Evolutionary conservation across 2,329 filamentous ascomycete genomes (phyloP), one percentile per base, ranked within the genome.

Genomic region (Aspergillus pseudoglaucus): DNA sequence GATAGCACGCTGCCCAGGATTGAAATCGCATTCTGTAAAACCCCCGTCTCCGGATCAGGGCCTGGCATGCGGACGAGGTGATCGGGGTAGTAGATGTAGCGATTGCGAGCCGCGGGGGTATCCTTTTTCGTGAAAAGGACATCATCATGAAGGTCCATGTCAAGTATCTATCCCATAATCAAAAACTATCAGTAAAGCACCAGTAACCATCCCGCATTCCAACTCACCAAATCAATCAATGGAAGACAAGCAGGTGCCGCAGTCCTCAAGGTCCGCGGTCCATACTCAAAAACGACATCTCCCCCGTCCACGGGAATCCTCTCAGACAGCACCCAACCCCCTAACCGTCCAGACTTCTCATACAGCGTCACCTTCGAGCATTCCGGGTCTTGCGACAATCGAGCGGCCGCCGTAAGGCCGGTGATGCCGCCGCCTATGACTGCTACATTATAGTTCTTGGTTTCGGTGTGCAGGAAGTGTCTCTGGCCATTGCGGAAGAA

Each of bases 21-120:
- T 6, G 64, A 53, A 4, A 61, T 50, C 0, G 77, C 14, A 40
- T 64, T 62, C 3, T 52, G 47, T 15, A 61, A 14, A 3, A 45
- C 7, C 4, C 58, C 52, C 14, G 49, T 46, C 2, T 59, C 49
- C 41, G 63, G 59, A 15, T 67, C 57, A 0, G 68, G 73, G 7
- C 69, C 69, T 6, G 83, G 82, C 59, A 87, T 68, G 20, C 75
- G 75, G 46, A 89, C 85, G 25, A 93, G 78, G 60, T 84, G 87
- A 64, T 95, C 87, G 2, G 88, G 88, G 61, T 94, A 95, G 76
- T 93, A 96, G 50, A 97, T 75, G 67, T 84, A 96, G 52, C 90
- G 85, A 62, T 84, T 85, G 47, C 65, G 67, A 8, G 82, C 74
- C 46, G 76, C 75, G 45, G 77, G 70, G 4, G 78, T 75, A 25